Evolutionary conservation across 805 yeast genomes (phyloP), one percentile per base, ranked within the genome.

Genomic region (Candida xiaguanensis): DNA sequence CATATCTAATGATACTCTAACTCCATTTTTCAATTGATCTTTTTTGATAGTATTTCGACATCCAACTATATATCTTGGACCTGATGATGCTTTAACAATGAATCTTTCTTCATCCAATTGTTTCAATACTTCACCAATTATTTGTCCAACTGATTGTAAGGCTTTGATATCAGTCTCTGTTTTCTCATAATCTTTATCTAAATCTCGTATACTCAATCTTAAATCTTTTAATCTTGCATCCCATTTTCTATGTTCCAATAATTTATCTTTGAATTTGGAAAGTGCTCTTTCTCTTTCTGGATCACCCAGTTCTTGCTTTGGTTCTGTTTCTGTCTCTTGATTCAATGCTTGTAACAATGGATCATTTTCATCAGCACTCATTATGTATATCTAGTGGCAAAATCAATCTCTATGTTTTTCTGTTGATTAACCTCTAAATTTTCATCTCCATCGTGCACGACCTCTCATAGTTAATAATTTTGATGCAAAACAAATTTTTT

Each of bases 91-190:
- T 69, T 91, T 91, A 36, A 93, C 98, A 48, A 91, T 91, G 60
- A 82, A 93, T 52, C 96, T 74, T 59, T 93, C 99, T 37, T 87
- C 95, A 47, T 91, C 95, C 53, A 93, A 72, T 61, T 89, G 96
- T 62, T 93, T 93, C 67, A 93, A 77, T 20, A 93, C 95, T 63
- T 93, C 99, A 41, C 99, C 99, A 49, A 93, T 85, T 56, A 93
- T 81, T 65, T 93, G 99, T 3, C 99, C 99, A 46, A 93, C 95
- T 47, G 95, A 83, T 65, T 93, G 99, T 49, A 93, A 73, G 13
- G 98, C 98, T 66, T 89, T 91, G 61, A 93, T 93, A 55, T 93
- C 99, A 51, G 89, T 87, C 61, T 93, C 99, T 2, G 99, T 91
- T 71, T 88, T 89, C 43, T 85, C 91, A 62, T 80, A 93, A 46